Percentiles rank a stretch among this genome's conserved stretches.
Evolutionary conservation across 805 yeast genomes (phyloP).

Genomic region (Komagataella ulmi): DNA sequence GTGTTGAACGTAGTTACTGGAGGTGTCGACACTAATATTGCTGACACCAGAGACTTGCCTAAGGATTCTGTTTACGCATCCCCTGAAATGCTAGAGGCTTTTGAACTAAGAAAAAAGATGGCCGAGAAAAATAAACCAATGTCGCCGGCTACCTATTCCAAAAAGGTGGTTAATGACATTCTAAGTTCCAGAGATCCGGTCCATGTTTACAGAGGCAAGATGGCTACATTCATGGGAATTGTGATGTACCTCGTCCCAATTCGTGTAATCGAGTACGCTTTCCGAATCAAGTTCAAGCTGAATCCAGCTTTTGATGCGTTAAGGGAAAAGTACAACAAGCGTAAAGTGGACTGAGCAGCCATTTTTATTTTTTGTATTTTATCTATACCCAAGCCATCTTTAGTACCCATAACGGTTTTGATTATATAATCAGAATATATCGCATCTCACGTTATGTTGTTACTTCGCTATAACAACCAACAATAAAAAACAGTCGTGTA

Average conservation of each 20-base stretch:
- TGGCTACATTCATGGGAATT: conserved; percentile 8
- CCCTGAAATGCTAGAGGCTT: conserved; percentile 35
- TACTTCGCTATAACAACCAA: not conserved
- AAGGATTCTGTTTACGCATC: conserved; percentile 36
- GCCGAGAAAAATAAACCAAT: conserved; percentile 47
- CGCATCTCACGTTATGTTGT: not conserved
- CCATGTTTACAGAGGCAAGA: conserved; percentile 43
- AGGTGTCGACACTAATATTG: conserved; percentile 60
- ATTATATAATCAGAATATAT: not conserved
- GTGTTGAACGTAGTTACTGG: conserved; percentile 66
- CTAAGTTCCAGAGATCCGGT: conserved; percentile 23
- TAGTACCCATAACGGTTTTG: not conserved
- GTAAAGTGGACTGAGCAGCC: not conserved
- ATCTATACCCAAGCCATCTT: not conserved
- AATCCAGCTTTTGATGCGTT: not conserved
- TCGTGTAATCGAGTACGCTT: not conserved
- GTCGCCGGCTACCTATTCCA: conserved; percentile 44
- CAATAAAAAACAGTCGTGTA: not conserved
- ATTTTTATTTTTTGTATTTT: not conserved
- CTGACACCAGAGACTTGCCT: conserved; percentile 50
- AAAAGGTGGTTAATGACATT: conserved; percentile 38
- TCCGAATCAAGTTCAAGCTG: not conserved
- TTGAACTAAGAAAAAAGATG: conserved; percentile 42
- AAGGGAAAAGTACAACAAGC: not conserved
- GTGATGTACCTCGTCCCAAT: not conserved